Conservation (phyloP, 169 alveolate genomes). For the Plasmodium fragile region DNA sequence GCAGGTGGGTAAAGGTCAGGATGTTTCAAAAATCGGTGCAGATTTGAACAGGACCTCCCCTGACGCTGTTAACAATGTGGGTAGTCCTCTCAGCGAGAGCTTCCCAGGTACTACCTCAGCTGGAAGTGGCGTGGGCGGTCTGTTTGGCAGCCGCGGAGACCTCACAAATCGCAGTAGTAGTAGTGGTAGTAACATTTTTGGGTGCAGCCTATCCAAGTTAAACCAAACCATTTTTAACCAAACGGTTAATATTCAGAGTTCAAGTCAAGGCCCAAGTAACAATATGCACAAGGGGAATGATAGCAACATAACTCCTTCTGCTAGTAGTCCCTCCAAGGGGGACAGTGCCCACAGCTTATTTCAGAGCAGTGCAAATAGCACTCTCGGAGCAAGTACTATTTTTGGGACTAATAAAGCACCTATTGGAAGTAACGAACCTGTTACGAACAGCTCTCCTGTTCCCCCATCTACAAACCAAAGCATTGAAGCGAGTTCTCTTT, state of each 20-base stretch:
- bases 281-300: background rate
- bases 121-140: background rate
- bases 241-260: background rate
- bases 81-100: background rate
- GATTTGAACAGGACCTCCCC: constrained; percentile 6
- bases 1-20: background rate
- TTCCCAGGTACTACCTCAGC: background rate
- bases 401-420: background rate
- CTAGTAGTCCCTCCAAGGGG: background rate
- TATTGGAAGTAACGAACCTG: background rate
- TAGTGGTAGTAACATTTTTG: background rate
- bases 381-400: background rate
- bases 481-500: background rate
- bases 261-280: background rate
- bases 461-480: background rate
- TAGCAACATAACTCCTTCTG: background rate
- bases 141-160: background rate
- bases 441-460: background rate
- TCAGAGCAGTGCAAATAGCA: background rate
- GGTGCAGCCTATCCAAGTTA: background rate
- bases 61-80: background rate
- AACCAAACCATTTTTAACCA: background rate
- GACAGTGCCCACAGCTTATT: background rate
- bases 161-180: background rate
- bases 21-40: background rate